phyloP scores from a whole-genome alignment of 495 filamentous ascomycete genomes.

The Penicillium simplicissimum region DNA sequence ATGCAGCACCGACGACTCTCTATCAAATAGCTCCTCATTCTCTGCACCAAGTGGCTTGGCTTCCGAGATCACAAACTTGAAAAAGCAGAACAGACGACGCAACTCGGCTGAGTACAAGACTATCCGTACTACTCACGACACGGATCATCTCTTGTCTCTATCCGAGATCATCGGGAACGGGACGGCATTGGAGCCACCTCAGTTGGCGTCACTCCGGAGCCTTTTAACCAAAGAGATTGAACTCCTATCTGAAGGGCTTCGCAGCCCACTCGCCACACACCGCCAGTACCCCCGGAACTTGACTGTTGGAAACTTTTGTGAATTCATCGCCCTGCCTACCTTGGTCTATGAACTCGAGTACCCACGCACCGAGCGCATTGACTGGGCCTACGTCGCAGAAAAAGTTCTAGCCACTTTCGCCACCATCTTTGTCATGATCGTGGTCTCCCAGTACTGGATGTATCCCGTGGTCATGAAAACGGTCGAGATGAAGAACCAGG shows the following conservation, averaged over 20 bases:
- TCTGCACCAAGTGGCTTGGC: background rate
- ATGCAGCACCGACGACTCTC: constrained; percentile 4
- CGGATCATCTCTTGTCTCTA: constrained; percentile 53
- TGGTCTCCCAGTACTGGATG: constrained; percentile 50
- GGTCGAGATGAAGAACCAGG: constrained; percentile 62
- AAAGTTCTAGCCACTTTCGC: constrained; percentile 68
- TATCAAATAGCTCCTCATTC: background rate
- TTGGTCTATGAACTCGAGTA: constrained; percentile 78
- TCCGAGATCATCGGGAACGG: constrained; percentile 56
- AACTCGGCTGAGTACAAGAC: constrained; percentile 9
- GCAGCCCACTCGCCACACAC: constrained; percentile 48
- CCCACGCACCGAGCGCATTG: constrained; percentile 64
- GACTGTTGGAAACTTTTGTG: constrained; percentile 63
- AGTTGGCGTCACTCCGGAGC: constrained; percentile 57
- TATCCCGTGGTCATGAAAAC: constrained; percentile 69
- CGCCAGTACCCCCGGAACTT: constrained; percentile 67
- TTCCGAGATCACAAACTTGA: constrained; percentile 13
- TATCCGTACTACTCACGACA: constrained; percentile 8
- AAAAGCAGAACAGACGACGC: background rate
- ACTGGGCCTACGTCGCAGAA: constrained; percentile 72
- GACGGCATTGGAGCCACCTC: constrained; percentile 56
- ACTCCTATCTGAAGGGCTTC: constrained; percentile 61
- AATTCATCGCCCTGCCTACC: constrained; percentile 71
- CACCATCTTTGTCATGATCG: constrained; percentile 49
- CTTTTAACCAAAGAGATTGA: constrained; percentile 64